These are phyloP conservation scores for Fusarium lyarnte DNA, from an alignment of 2,329 filamentous ascomycete species.

Conservation along the genomic window DNA sequence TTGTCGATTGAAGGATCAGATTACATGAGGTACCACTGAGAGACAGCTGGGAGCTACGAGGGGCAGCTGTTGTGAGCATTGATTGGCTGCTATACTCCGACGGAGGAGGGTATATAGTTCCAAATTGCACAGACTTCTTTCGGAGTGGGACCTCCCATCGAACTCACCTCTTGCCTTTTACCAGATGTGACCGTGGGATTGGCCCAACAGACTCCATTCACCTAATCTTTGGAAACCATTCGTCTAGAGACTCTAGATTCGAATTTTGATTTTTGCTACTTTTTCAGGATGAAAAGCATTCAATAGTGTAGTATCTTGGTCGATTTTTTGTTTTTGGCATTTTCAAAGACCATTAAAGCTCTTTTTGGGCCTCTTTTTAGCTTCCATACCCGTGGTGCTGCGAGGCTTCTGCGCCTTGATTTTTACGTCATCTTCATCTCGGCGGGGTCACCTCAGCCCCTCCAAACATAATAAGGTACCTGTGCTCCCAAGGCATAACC, in stretches of 20 bases:
- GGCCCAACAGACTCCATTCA: slow-evolving; percentile 63
- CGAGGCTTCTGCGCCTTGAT: slow-evolving; percentile 14
- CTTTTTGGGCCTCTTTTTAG: not conserved
- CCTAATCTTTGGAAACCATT: slow-evolving; percentile 61
- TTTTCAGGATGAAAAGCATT: not conserved
- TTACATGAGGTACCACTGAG: not conserved
- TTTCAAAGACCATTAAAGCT: not conserved
- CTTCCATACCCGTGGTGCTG: not conserved
- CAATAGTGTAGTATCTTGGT: rapidly evolving
- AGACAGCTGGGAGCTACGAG: not conserved
- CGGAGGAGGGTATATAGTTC: slow-evolving; percentile 20
- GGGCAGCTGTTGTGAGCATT: not conserved
- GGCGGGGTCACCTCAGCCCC: slow-evolving; percentile 33
- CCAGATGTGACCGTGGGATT: slow-evolving; percentile 78
- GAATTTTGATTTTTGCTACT: slow-evolving; percentile 49
- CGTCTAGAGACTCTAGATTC: slow-evolving; percentile 53
- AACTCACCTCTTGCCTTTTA: slow-evolving; percentile 84
- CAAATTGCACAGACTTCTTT: not conserved
- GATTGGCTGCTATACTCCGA: not conserved
- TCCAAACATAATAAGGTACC: slow-evolving; percentile 21
- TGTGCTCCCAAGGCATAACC: slow-evolving; percentile 7
- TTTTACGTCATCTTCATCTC: slow-evolving; percentile 31
- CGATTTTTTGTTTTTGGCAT: not conserved
- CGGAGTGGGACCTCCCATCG: slow-evolving; percentile 77
- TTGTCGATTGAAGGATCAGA: not conserved